A percentile compares a stretch with the other conserved stretches of the same genome.
Evolutionary conservation across 768 basidiomycete genomes (phyloP).

Genomic region (Lactarius deliciosus): DNA sequence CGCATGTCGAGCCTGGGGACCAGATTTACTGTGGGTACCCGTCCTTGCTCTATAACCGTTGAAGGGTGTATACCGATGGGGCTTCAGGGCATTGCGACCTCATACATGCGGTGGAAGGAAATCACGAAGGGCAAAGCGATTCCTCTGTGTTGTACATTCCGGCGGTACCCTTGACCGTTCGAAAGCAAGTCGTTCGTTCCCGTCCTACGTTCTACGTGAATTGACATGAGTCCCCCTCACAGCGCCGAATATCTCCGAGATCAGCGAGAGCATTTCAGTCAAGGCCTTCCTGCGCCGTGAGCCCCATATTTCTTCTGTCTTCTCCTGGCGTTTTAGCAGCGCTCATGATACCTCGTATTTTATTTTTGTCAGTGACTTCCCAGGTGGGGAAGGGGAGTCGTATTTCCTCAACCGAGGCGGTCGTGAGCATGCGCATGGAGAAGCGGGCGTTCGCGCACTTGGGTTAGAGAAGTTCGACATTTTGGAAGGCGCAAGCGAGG

Average conservation of each 20-base stretch:
- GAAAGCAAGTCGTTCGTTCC: constrained; percentile 35
- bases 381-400: constrained; percentile 44
- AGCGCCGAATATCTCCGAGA: constrained; percentile 56
- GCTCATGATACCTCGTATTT: neutral
- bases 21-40: constrained; percentile 58
- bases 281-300: constrained; percentile 57
- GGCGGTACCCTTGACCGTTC: constrained; percentile 62
- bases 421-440: constrained; percentile 39
- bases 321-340: neutral
- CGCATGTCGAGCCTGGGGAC: constrained; percentile 72
- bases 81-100: constrained; percentile 39
- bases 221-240: neutral
- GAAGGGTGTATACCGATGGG: neutral
- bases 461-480: constrained; percentile 26
- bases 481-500: constrained; percentile 6
- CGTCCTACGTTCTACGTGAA: neutral
- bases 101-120: constrained; percentile 47
- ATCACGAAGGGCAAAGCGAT: constrained; percentile 54
- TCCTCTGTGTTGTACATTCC: constrained; percentile 81
- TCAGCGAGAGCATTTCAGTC: constrained; percentile 62
- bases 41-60: neutral
- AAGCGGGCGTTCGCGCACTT: constrained; percentile 21
- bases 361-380: constrained; percentile 51
- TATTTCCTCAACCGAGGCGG: constrained; percentile 42
- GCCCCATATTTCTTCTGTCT: neutral